phyloP scores from a whole-genome alignment of 768 basidiomycete species.

The Suillus brevipes region DNA sequence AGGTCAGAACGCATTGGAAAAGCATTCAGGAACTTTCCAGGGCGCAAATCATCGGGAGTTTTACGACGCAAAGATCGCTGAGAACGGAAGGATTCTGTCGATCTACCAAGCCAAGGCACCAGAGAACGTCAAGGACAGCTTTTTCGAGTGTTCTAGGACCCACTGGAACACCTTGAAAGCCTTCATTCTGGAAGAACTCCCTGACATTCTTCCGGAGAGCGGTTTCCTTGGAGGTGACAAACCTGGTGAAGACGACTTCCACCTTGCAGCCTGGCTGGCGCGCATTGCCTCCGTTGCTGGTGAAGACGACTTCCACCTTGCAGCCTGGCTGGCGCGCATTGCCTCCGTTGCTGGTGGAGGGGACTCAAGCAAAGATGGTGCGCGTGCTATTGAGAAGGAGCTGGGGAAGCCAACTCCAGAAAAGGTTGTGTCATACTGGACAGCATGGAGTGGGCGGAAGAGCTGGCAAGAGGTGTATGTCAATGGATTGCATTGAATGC shows the following conservation, averaged over 20 bases:
- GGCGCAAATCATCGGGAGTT: constrained; percentile 41
- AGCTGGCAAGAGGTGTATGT: constrained; percentile 49
- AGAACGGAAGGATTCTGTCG: constrained; percentile 41
- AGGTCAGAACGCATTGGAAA: constrained; percentile 45
- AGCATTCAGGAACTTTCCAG: constrained; percentile 34
- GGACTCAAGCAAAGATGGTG: constrained; percentile 28
- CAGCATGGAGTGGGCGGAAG: constrained; percentile 43
- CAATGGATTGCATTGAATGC: constrained; percentile 41
- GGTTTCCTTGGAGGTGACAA: constrained; percentile 49
- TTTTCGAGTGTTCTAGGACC: constrained; percentile 38
- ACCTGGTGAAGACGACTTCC: constrained; percentile 57
- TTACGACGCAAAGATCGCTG: constrained; percentile 42
- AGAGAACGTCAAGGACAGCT: constrained; percentile 35
- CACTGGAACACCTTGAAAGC: constrained; percentile 40
- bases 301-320: constrained; percentile 54
- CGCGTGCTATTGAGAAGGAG: constrained; percentile 39
- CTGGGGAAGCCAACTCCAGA: constrained; percentile 38
- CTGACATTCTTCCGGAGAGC: constrained; percentile 38
- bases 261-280: constrained; percentile 53
- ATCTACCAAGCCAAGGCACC: constrained; percentile 42
- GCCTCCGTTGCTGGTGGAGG: constrained; percentile 39
- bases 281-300: constrained; percentile 43
- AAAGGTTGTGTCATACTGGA: constrained; percentile 44
- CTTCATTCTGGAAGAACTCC: constrained; percentile 43
- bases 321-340: constrained; percentile 52